Evolutionary conservation across 2,329 filamentous ascomycete genomes (phyloP).

Genomic region (Pseudogymnoascus verrucosus): DNA sequence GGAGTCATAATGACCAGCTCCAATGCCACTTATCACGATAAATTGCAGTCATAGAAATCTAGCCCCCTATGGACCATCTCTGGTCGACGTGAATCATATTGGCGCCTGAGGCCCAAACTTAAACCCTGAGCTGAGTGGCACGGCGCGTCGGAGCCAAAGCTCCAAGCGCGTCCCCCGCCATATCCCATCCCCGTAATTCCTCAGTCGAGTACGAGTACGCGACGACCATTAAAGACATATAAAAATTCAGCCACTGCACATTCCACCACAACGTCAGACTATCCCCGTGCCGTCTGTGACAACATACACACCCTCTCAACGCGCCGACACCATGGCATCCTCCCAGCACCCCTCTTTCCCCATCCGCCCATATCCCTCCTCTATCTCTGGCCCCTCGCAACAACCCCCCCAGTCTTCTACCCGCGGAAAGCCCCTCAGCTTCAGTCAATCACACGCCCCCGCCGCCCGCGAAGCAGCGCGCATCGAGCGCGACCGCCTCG

Average conservation of each 20-base stretch:
- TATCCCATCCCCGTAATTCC: neutral
- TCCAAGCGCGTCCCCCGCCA: constrained; percentile 3
- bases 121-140: neutral
- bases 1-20: neutral
- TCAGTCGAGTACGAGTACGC: neutral
- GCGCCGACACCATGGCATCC: constrained; percentile 32
- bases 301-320: neutral
- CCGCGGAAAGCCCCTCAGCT: constrained; percentile 30
- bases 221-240: neutral
- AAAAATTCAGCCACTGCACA: neutral
- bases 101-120: neutral
- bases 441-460: constrained; percentile 17
- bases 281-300: neutral
- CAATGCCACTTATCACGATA: neutral
- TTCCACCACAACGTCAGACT: neutral
- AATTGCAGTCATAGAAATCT: neutral
- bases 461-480: constrained; percentile 31
- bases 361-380: constrained; percentile 26
- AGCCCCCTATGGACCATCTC: neutral
- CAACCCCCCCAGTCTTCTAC: constrained; percentile 40
- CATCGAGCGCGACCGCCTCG: constrained; percentile 32
- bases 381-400: constrained; percentile 37
- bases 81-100: neutral
- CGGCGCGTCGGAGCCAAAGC: constrained; percentile 6
- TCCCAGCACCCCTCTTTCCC: constrained; percentile 47